Conservation (phyloP, 345 rosid species). For the Hibiscus syriacus region DNA sequence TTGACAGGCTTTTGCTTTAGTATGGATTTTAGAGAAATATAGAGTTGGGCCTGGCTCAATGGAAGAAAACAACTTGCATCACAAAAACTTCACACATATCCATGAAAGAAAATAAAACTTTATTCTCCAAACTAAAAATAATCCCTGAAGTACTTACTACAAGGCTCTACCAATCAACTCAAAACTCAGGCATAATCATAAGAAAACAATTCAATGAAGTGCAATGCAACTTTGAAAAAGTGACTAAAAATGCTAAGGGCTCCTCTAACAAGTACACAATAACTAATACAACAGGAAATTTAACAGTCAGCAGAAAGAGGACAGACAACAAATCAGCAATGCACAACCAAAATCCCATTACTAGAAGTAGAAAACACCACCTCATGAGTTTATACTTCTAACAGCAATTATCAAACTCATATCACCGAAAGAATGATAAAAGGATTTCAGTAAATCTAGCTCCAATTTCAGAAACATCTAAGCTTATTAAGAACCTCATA, state of each 20-base stretch:
- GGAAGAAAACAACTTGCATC: neutral
- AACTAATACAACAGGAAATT: neutral
- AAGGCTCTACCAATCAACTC: neutral
- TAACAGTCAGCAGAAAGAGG: neutral
- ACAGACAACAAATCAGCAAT: neutral
- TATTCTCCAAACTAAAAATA: neutral
- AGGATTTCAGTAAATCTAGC: neutral
- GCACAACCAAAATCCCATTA: neutral
- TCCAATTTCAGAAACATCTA: neutral
- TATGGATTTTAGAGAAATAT: neutral
- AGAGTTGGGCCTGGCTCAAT: neutral
- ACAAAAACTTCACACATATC: neutral
- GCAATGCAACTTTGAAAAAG: neutral
- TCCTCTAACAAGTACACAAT: neutral
- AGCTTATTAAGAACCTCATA: conserved; percentile 33
- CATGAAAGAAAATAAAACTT: neutral
- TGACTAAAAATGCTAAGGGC: neutral
- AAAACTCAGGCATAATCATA: neutral
- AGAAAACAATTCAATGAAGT: neutral
- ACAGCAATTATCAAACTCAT: neutral
- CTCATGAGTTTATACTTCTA: neutral
- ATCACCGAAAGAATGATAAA: neutral
- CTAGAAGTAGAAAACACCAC: neutral
- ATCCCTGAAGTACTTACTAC: neutral
- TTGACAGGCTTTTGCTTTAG: neutral